These are phyloP conservation scores for Periconia sp. DNA, from an alignment of 2,329 filamentous ascomycete genomes.

Conservation along the genomic window DNA sequence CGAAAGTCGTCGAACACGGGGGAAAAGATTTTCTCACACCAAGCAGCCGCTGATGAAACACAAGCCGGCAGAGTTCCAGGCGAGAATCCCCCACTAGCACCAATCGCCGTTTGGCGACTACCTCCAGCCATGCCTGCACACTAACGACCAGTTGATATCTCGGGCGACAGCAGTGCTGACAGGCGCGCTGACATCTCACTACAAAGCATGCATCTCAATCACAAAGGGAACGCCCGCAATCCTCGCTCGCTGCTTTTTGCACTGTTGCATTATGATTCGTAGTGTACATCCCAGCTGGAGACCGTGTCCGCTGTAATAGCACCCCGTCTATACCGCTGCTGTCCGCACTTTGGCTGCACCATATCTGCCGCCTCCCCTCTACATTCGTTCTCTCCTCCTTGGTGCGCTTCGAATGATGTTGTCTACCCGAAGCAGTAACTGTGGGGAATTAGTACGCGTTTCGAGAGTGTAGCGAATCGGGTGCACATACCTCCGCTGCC, in stretches of 20 bases:
- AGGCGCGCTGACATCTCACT: background rate
- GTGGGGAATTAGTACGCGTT: slow-evolving; percentile 36
- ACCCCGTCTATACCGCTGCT: no score
- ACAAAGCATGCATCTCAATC: background rate
- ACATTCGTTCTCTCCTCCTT: slow-evolving; percentile 78
- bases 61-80: slow-evolving; percentile 17
- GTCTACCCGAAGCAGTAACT: slow-evolving; percentile 92
- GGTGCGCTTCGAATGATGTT: slow-evolving; percentile 97
- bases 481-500: slow-evolving; percentile 81
- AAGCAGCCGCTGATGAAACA: slow-evolving; percentile 20
- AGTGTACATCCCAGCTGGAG: slow-evolving; percentile 36
- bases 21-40: slow-evolving; percentile 11
- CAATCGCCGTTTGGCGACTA: slow-evolving; percentile 10
- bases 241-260: background rate
- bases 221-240: background rate
- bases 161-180: background rate
- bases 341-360: no score
- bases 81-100: slow-evolving; percentile 16
- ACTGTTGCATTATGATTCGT: no score
- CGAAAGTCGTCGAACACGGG: no score
- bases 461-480: slow-evolving; percentile 9
- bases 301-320: no score
- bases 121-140: background rate
- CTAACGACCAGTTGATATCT: background rate
- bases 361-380: slow-evolving; percentile 32